Evolutionary conservation across 1,139 yeast species (phyloP), one percentile per base, ranked within the genome.

Genomic region (Kodamaea arcana): DNA sequence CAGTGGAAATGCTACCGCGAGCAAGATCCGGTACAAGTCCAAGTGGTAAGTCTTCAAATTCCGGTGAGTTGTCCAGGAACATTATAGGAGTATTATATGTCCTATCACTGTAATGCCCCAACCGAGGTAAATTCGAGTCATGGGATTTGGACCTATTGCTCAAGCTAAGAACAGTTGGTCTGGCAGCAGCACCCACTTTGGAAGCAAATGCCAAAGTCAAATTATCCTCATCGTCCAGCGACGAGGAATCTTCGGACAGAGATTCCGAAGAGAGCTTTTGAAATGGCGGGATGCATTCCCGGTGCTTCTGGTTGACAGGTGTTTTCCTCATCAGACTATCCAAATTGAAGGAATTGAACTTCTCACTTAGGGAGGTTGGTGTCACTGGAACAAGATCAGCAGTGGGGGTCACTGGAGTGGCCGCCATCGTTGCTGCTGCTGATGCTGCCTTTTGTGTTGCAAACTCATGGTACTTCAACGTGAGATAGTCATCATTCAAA

Each of bases 401-500:
- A 11, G 15, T 30, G 21, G 24, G 29, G 18, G 24, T 33, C 15
- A 22, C 35, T 15, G 29, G 35, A 21, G 24, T 36, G 17, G 29
- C 22, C 17, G 30, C 29, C 16, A 27, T 27, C 11, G 24, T 27
- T 20, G 26, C 27, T 11, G 21, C 35, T 11, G 27, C 32, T 20
- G 23, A 27, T 7, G 30, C 30, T 3, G 21, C 23, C 22, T 17
- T 27, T 26, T 15, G 30, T 11, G 41, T 46, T 18, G 48, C 47
- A 38, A 46, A 60, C 41, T 67, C 69, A 26, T 58, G 58, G 40
- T 65, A 69, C 40, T 66, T 66, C 36, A 51, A 47, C 16, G 54
- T 46, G 34, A 69, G 54, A 38, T 64, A 69, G 34, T 80, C 86
- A 46, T 81, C 83, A 51, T 80, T 80, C 37, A 76, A 70, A 50